Base-by-base conservation (phyloP, 306 rosid genomes). In the Rubus idaeus region DNA sequence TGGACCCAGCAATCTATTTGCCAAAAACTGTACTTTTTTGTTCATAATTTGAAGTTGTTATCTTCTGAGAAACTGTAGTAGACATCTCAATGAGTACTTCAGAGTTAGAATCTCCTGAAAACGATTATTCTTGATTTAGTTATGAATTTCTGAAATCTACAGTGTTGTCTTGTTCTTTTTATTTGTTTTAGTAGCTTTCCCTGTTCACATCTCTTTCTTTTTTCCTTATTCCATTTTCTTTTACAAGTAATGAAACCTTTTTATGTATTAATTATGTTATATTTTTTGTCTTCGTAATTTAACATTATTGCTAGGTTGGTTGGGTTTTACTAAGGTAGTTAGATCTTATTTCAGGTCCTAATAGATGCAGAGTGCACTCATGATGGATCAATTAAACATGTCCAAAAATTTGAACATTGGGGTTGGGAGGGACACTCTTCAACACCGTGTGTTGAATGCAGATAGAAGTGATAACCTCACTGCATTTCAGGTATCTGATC, bases 311-410 rank as follows among this genome's bases (percentile, higher is more conserved):
- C 65, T 63, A 5, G 17, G 58, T 70, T 73, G n/a, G 53, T 18
- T 68, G 46, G 57, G 67, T 81, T 44, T 57, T 75, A 16, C 65
- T 77, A 40, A 75, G 50, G 47, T 53, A 75, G 50, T 84, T 41
- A 52, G 73, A 77, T 65, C 75, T 80, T 68, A 61, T 58, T 80
- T 51, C 87, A 95, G 98, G 92, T 92, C 16, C 97, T 95, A 21
- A 96, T 92, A 74, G 99, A 95, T 87, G 99, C 97, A 74, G 99
- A 95, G 77, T 95, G 99, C 85, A 95, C 99, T 71, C 99, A 95
- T 81, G 99, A 95, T 80, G 99, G 99, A 55, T 95, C 99, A 66
- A 70, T 95, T 76, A 92, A 86, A 82, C 97, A 95, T 82, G 91
- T 90, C 68, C 96, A 89, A 49, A 95, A 92, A 83, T 95, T 92